Conservation (phyloP, 208 protist species). For the Leishmania lainsoni region DNA sequence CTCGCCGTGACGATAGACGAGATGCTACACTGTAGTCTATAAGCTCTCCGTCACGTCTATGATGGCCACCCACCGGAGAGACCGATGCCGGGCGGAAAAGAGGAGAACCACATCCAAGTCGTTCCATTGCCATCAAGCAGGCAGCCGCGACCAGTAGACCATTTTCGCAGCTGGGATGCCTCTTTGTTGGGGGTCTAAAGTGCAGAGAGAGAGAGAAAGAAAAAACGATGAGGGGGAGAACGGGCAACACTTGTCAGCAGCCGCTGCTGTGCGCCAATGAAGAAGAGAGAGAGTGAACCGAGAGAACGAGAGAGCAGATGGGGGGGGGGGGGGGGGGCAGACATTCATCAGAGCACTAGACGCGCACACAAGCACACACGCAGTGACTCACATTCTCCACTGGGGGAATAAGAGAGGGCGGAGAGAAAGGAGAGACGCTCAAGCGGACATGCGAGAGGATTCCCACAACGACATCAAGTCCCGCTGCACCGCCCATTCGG, state of each 20-base stretch:
- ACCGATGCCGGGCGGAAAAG: neutral
- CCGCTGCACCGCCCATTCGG: conserved; percentile 36
- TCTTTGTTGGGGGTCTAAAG: neutral
- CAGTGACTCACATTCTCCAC: neutral
- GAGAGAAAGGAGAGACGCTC: neutral
- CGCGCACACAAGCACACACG: neutral
- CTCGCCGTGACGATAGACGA: neutral
- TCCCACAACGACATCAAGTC: conserved; percentile 34
- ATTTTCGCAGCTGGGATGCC: neutral
- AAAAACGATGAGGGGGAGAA: neutral
- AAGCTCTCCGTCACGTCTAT: neutral
- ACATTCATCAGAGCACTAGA: neutral
- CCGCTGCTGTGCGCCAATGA: neutral
- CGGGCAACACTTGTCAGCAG: neutral
- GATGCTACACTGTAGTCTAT: neutral
- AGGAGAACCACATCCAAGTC: neutral
- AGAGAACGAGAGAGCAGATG: neutral
- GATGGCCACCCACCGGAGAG: neutral
- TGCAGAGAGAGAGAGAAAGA: neutral
- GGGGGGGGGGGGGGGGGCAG: neutral
- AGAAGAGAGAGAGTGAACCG: neutral
- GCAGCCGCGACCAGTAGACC: neutral
- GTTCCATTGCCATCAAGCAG: neutral
- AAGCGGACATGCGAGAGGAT: conserved; percentile 12
- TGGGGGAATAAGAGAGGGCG: neutral